Conservation (phyloP, 306 rosid genomes). For the Psophocarpus tetragonolobus region DNA sequence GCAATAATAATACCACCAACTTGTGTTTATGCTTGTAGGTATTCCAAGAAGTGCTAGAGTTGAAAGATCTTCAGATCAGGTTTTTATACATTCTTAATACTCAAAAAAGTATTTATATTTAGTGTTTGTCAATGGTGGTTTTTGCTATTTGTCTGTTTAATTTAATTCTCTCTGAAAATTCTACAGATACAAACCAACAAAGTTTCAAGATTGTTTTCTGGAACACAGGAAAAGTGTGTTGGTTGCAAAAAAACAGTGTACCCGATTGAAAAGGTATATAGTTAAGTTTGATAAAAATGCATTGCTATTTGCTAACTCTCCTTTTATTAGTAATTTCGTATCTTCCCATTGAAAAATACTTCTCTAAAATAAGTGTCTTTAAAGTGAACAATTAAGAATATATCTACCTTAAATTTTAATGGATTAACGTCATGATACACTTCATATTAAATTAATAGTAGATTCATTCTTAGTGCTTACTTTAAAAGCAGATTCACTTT, state of each 20-base stretch:
- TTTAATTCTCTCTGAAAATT: conserved; percentile 24
- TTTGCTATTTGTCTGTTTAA: neutral
- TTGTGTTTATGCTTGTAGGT: conserved; percentile 46
- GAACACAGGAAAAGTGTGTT: conserved; percentile 93
- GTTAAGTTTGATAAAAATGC: neutral
- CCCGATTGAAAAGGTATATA: conserved; percentile 85
- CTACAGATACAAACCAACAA: conserved; percentile 64
- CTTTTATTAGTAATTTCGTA: neutral
- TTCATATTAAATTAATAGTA: neutral
- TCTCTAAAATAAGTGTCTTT: neutral
- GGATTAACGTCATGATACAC: neutral
- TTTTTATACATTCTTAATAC: conserved; percentile 26
- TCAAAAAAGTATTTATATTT: neutral
- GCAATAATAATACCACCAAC: too few relatives aligned
- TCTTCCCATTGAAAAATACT: neutral
- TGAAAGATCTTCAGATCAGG: conserved; percentile 75
- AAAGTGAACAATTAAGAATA: neutral
- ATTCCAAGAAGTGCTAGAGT: conserved; percentile 62
- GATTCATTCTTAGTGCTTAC: neutral
- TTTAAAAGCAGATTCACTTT: neutral
- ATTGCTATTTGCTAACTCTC: too few relatives aligned
- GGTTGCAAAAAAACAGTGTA: conserved; percentile 85
- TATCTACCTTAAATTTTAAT: neutral
- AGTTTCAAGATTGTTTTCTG: conserved; percentile 73
- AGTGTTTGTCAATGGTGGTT: neutral